These are phyloP conservation scores for Rhodotorula toruloides DNA, from an alignment of 768 basidiomycete species.

Conservation along the genomic window DNA sequence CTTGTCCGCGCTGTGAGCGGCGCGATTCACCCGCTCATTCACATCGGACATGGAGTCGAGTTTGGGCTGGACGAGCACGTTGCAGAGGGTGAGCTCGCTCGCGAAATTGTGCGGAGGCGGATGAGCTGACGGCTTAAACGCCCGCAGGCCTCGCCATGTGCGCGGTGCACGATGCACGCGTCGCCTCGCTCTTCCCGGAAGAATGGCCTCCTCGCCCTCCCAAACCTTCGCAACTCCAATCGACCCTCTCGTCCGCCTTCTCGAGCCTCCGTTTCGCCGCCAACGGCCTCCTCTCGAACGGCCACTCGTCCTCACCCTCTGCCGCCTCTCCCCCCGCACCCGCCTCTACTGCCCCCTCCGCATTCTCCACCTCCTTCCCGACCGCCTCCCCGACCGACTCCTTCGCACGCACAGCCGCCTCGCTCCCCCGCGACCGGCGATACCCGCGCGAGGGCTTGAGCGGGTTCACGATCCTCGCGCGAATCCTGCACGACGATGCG, in stretches of 20 bases:
- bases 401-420: constrained; percentile 16
- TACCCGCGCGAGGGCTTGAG: constrained; percentile 36
- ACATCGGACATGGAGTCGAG: constrained; percentile 42
- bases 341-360: constrained; percentile 6
- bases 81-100: constrained; percentile 29
- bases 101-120: background rate
- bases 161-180: constrained; percentile 26
- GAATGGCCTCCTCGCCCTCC: constrained; percentile 35
- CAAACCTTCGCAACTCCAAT: constrained; percentile 4
- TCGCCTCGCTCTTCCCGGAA: constrained; percentile 30
- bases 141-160: constrained; percentile 36
- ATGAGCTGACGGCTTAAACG: background rate
- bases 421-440: constrained; percentile 24
- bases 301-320: constrained; percentile 1
- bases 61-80: constrained; percentile 40
- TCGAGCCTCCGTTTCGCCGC: constrained; percentile 20
- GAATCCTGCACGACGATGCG: constrained; percentile 37
- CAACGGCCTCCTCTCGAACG: background rate
- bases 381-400: constrained; percentile 17
- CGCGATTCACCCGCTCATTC: constrained; percentile 41
- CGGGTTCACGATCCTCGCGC: constrained; percentile 41
- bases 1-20: constrained; percentile 38
- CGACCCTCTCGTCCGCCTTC: constrained; percentile 32
- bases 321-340: background rate
- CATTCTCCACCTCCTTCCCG: constrained; percentile 6